Evolutionary conservation across 2,329 filamentous ascomycete species (phyloP).

Genomic region (Hawksworthiomyces lignivorus): DNA sequence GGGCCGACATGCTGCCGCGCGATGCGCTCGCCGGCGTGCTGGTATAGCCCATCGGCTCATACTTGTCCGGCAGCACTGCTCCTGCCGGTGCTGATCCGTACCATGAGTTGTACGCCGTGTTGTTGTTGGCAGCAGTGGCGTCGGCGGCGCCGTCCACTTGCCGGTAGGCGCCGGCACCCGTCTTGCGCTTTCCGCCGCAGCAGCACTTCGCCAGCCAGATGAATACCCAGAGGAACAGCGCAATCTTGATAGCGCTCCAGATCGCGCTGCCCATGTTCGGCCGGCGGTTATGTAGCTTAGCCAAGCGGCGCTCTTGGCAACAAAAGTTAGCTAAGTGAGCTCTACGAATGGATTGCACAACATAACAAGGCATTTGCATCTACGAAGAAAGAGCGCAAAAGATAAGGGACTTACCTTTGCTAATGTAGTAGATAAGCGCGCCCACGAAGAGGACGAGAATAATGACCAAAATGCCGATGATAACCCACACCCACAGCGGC

Average conservation of each 20-base stretch:
- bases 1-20: too few species aligned
- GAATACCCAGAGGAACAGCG: slow-evolving; percentile 8
- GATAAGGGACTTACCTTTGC: not conserved
- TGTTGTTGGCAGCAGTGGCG: not conserved
- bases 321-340: too few species aligned
- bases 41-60: not conserved
- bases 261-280: not conserved
- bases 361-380: too few species aligned
- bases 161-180: not conserved
- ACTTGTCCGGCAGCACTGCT: slow-evolving; percentile 1
- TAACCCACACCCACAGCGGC: slow-evolving; percentile 8
- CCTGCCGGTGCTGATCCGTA: not conserved
- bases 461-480: slow-evolving; percentile 2
- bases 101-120: not conserved
- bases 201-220: not conserved
- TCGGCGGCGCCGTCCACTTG: not conserved
- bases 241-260: slow-evolving; percentile 5
- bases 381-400: not conserved
- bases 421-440: not conserved
- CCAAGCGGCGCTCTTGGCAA: slow-evolving; percentile 2
- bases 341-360: too few species aligned
- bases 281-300: slow-evolving; percentile 3
- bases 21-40: too few species aligned
- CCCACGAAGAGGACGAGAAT: not conserved
- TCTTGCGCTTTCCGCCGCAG: not conserved